Conservation (phyloP, 23 red algal genomes). For the Cyanidium caldarium region DNA sequence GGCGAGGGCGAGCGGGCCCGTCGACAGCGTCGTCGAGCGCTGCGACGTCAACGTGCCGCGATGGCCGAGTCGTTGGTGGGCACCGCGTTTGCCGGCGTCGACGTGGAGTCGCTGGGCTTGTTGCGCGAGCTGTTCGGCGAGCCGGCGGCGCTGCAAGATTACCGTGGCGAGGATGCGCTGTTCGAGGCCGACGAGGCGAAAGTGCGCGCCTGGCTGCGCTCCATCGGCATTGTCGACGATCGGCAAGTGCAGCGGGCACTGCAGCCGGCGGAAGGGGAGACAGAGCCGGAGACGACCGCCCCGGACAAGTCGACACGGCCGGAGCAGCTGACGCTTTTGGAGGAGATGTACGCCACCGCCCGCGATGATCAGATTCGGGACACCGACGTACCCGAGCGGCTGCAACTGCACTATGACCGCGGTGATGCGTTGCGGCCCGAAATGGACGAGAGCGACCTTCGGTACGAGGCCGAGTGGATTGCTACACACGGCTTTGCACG, state of each 20-base stretch:
- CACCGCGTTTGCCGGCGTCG: background rate
- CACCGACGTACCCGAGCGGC: background rate
- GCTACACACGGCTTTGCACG: background rate
- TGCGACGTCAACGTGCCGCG: background rate
- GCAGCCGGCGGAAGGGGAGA: background rate
- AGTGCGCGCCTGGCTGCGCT: background rate
- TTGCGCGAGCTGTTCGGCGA: constrained; percentile 2
- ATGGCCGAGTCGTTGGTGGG: background rate
- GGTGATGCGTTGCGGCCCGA: background rate
- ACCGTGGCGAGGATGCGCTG: background rate
- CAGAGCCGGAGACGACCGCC: background rate
- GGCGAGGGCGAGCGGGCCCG: background rate
- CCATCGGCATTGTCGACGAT: background rate
- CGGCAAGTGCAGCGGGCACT: background rate
- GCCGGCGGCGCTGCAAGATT: background rate
- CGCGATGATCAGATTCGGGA: background rate
- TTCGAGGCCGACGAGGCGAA: background rate
- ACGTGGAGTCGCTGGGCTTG: background rate
- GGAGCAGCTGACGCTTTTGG: background rate
- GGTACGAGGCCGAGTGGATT: constrained; percentile 5
- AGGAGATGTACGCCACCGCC: background rate
- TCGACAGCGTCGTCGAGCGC: background rate
- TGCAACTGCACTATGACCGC: background rate
- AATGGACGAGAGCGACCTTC: constrained; percentile 6
- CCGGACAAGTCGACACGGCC: background rate